phyloP scores from a whole-genome alignment of 495 filamentous ascomycete genomes.

The Aspergillus asperescens region DNA sequence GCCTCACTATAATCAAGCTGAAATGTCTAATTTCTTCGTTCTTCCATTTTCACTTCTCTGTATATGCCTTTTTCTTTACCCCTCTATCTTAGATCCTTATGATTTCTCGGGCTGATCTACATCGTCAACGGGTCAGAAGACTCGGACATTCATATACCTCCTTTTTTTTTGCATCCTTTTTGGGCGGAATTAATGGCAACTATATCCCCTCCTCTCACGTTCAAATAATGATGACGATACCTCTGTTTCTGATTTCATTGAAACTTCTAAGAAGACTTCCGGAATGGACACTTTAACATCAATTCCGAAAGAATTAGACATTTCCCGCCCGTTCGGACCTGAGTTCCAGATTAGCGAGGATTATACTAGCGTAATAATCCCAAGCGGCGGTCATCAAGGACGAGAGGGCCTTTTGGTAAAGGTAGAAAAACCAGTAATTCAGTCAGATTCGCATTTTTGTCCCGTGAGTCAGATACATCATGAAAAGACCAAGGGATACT shows the following conservation, averaged over 20 bases:
- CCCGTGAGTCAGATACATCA: too few species aligned
- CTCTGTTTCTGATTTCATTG: background rate
- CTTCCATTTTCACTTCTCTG: background rate
- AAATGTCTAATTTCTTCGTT: background rate
- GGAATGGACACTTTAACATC: too few species aligned
- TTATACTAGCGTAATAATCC: too few species aligned
- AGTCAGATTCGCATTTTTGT: too few species aligned
- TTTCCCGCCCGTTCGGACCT: too few species aligned
- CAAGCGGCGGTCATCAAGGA: too few species aligned
- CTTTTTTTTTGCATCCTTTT: constrained; percentile 6
- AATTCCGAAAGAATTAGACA: too few species aligned
- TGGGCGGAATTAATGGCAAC: background rate
- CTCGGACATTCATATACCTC: background rate
- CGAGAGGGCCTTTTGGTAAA: too few species aligned
- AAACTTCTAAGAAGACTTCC: too few species aligned
- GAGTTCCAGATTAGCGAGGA: too few species aligned
- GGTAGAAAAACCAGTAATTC: too few species aligned
- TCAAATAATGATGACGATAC: background rate
- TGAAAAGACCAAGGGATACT: too few species aligned
- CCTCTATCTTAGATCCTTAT: background rate
- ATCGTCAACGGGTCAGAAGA: background rate
- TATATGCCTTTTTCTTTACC: constrained; percentile 5
- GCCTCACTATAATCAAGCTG: background rate
- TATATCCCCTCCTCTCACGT: constrained; percentile 1
- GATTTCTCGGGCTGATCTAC: background rate